Conservation (phyloP, 2,329 filamentous ascomycete species). For the Ascochyta pisi region DNA sequence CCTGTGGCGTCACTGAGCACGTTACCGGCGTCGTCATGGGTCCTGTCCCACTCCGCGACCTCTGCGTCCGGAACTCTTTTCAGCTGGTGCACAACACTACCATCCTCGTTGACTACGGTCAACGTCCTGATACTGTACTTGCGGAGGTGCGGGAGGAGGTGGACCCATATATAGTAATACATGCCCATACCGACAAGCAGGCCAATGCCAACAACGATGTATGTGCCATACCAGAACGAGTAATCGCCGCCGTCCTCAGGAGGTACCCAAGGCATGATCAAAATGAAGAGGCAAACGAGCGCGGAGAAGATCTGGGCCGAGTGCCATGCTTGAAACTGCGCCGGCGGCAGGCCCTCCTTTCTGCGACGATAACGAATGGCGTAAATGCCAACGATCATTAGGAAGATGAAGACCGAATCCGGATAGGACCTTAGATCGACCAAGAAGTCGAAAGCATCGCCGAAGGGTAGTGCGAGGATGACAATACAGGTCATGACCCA, state of each 20-base stretch:
- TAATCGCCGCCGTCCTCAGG: slow-evolving; percentile 67
- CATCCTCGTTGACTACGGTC: slow-evolving; percentile 36
- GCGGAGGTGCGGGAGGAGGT: slow-evolving; percentile 30
- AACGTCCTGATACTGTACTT: slow-evolving; percentile 36
- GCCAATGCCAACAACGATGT: slow-evolving; percentile 68
- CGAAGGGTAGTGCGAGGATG: slow-evolving; percentile 59
- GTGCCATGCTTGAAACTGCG: slow-evolving; percentile 35
- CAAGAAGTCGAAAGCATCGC: slow-evolving; percentile 70
- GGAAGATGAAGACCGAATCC: slow-evolving; percentile 32
- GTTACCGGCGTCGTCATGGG: slow-evolving; percentile 39
- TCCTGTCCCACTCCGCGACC: slow-evolving; percentile 39
- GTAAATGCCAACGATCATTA: slow-evolving; percentile 38
- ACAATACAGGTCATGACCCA: slow-evolving; percentile 37
- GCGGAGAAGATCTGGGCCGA: slow-evolving; percentile 34
- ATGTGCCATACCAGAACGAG: slow-evolving; percentile 77
- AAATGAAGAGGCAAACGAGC: slow-evolving; percentile 49
- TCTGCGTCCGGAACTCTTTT: slow-evolving; percentile 32
- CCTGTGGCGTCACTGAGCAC: slow-evolving; percentile 21
- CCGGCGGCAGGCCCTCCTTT: slow-evolving; percentile 32
- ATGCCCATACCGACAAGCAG: slow-evolving; percentile 27
- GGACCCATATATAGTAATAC: slow-evolving; percentile 42
- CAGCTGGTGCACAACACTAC: slow-evolving; percentile 37
- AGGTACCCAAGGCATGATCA: slow-evolving; percentile 76
- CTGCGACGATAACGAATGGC: slow-evolving; percentile 34
- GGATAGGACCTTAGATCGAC: slow-evolving; percentile 49